Conservation (phyloP, 1,139 yeast species). For the Candida sp. region DNA sequence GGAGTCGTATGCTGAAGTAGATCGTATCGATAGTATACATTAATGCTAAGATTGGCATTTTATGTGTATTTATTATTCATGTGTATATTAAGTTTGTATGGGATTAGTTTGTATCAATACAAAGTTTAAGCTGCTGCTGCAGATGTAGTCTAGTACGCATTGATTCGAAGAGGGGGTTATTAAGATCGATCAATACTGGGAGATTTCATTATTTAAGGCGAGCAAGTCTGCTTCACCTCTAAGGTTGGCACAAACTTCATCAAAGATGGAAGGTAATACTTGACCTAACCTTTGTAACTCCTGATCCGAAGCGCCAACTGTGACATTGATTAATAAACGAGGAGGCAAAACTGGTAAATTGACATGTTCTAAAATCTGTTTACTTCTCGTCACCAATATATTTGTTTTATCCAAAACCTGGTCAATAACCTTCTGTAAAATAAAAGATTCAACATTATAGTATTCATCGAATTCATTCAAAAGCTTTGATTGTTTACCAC, state of each 20-base stretch:
- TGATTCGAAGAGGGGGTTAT: background rate
- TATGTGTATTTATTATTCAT: background rate
- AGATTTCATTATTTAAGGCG: conserved; percentile 17
- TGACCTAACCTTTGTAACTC: conserved; percentile 40
- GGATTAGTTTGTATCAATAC: background rate
- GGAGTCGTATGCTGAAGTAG: conserved; percentile 32
- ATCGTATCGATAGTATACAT: too few species aligned
- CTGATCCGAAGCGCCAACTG: conserved; percentile 47
- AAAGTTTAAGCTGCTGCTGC: background rate
- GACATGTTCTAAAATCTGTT: conserved; percentile 71
- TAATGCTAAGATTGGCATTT: too few species aligned
- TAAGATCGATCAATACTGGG: conserved; percentile 2
- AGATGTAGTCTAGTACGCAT: background rate
- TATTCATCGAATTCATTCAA: conserved; percentile 35
- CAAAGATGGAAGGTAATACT: conserved; percentile 14
- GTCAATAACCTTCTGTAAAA: conserved; percentile 65
- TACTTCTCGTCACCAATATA: conserved; percentile 67
- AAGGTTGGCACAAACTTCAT: conserved; percentile 15
- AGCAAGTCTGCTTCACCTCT: conserved; percentile 14
- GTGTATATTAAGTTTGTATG: background rate
- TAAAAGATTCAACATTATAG: conserved; percentile 57
- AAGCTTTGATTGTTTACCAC: conserved; percentile 34
- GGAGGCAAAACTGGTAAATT: conserved; percentile 68
- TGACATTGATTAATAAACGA: conserved; percentile 61
- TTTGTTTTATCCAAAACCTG: conserved; percentile 44